Base-by-base conservation (phyloP, 2,329 filamentous ascomycete species). In the Colletotrichum sp. region DNA sequence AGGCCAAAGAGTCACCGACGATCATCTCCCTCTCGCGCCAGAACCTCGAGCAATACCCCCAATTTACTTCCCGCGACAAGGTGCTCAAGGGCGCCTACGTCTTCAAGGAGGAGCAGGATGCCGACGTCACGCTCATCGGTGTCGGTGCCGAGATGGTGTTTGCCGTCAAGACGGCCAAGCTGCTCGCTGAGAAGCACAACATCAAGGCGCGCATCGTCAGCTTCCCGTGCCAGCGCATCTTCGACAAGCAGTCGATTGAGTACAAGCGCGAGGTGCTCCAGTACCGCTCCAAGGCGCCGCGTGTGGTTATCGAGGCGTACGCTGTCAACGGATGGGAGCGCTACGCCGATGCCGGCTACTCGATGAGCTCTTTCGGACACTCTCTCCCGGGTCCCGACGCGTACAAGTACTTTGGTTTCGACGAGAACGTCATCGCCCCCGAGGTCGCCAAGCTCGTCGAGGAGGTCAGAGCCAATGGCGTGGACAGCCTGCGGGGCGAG, bases 241-340 rank as follows among this genome's bases (percentile, higher is more conserved):
- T 89, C 75, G 83, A 88, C 52, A 74, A 78, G 9, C 87, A 90
- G 77, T 71, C 85, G 1, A 76, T 83, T 5, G 85, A 86, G 74
- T 90, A 90, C 76, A 84, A 86, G 78, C 85, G 87, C 1, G 78
- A 86, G 3, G 86, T 88, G 2, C 82, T 92, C 62, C 83, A 82
- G 70, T 80, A 86, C 76, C 83, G 85, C 32, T 83, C 86, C 78
- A 81, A 82, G 28, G 83, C 87, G 3, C 89, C 89, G 1, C 83
- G 86, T 2, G 89, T 93, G 18, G 89, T 92, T 6, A 90, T 93
- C 59, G 92, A 93, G 82, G 89, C 91, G 1, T 92, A 91, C 79
- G 86, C 88, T 2, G 85, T 87, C 2, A 89, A 89, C 75, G 90
- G 90, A 1, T 92, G 91, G 90, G 91, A 92, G 82, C 82, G 90